Evolutionary conservation across 345 rosid genomes (phyloP), one percentile per base, ranked within the genome.

Genomic region (Excoecaria agallocha): DNA sequence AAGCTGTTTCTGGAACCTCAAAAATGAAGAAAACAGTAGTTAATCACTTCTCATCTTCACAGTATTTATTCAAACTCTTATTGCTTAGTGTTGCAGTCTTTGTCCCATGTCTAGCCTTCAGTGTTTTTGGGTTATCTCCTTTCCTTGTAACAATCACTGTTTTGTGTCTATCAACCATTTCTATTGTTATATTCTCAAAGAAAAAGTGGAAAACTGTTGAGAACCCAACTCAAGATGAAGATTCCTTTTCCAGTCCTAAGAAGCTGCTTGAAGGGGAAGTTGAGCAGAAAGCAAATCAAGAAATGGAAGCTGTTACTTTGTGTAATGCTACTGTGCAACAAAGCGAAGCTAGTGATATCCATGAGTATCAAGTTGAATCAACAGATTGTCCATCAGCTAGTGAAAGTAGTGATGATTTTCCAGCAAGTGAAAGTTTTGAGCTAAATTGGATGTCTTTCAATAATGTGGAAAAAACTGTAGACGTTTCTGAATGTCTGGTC

Each of bases 151-250:
- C 87, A 50, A 13, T 76, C 35, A 64, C 86, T 69, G 56, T 85
- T 84, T 46, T 86, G 84, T 56, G 79, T 78, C 72, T 84, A 19
- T 81, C 84, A 24, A 77, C 87, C 24, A 48, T 80, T 78, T 71
- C 82, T 74, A 62, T 78, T 12, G 25, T 73, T 51, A 64, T 15
- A 25, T 48, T 79, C 60, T 74, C 82, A 66, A 85, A 74, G 71
- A 80, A 71, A 60, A 82, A 62, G 63, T 78, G 17, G 15, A n/a
- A 30, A 30, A 38, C n/a, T 1, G 71, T 12, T 68, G 60, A 65
- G 35, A 72, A 68, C 57, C 60, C 71, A 61, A 55, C 60, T n/a
- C 64, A 69, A 43, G 52, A 76, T 41, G 81, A 71, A 68, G 24
- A 19, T 45, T 81, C 72, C 51, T 11, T 5, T 38, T 51, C 48